Base-by-base conservation (phyloP, 192 early-diverging fungal genomes). In the Coemansia sp. region DNA sequence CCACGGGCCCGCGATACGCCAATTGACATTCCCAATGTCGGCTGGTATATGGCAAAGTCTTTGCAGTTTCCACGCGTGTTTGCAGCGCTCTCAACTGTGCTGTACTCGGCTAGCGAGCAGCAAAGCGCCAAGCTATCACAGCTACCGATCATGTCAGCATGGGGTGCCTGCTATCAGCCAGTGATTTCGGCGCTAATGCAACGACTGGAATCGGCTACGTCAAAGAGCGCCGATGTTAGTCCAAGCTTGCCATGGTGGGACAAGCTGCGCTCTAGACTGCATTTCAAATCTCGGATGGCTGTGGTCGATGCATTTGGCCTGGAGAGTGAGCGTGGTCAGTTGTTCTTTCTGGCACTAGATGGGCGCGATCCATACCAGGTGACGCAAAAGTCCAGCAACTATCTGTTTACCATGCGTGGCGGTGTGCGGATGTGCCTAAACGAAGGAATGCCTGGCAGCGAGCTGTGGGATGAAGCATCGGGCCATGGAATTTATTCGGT, bases 211-310 rank as follows among this genome's bases (percentile, higher is more conserved):
- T 58, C 71, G 3, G 56, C 58, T 1, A 78, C 75, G 5, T 69
- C 67, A 14, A 69, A 78, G 47, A 79, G 67, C 30, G 68, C 72
- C 36, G 80, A 81, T 15, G 59, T 68, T 39, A 78, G 75, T 9
- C 80, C 80, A 0, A 56, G 64, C 6, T 46, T 81, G 17, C 71
- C 71, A 6, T 81, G 80, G 80, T 81, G 80, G 80, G 80, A 81
- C 54, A 81, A 81, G 59, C 49, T 78, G 58, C 66, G 80, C 38
- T 71, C 69, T 36, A 58, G 71, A 5, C 59, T 66, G 42, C 74
- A 77, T 36, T 31, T 77, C 34, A 69, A 62, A 39, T 57, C 55
- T 16, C 67, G 74, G 18, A 71, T 71, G 63, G 67, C 74, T 3
- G 74, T 77, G n/a, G 62, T 77, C 26, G 55, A 77, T 12, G 67